Percentiles rank a stretch among this genome's conserved stretches.
phyloP scores from a whole-genome alignment of 2,329 filamentous ascomycete species.

The Sporothrix phasma region DNA sequence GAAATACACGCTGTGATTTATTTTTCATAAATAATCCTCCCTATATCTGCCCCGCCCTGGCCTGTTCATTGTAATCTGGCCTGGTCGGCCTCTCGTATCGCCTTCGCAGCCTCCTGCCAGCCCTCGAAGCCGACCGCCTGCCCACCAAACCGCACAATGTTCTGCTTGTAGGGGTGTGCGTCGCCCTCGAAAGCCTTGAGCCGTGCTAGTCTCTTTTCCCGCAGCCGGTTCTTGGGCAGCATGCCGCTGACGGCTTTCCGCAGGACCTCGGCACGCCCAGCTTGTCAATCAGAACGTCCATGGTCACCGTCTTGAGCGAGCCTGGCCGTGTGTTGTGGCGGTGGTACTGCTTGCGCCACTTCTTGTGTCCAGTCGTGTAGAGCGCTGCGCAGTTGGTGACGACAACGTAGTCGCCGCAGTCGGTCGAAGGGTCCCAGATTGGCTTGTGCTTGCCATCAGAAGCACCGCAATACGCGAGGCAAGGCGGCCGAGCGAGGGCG shows the following conservation, averaged over 20 bases:
- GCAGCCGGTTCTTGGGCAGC: slow-evolving; percentile 90
- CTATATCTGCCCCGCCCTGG: not conserved
- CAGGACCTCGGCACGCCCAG: slow-evolving; percentile 83
- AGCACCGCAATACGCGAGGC: slow-evolving; percentile 77
- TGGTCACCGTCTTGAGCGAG: slow-evolving; percentile 75
- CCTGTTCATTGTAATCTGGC: not conserved
- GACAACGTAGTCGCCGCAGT: slow-evolving; percentile 98
- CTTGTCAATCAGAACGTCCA: slow-evolving; percentile 92
- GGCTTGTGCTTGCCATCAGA: slow-evolving; percentile 98
- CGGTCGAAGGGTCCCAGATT: slow-evolving; percentile 91
- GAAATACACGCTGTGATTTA: slow-evolving; percentile 6
- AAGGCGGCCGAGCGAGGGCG: slow-evolving; percentile 78
- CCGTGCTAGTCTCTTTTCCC: slow-evolving; percentile 76
- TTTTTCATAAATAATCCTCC: not conserved
- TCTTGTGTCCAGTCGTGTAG: slow-evolving; percentile 84
- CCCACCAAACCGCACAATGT: slow-evolving; percentile 65
- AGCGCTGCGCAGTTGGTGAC: slow-evolving; percentile 81
- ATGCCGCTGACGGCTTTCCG: slow-evolving; percentile 90
- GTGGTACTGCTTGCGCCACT: slow-evolving; percentile 91
- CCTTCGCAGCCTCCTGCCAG: slow-evolving; percentile 43
- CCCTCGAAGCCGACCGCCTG: slow-evolving; percentile 43
- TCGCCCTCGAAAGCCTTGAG: slow-evolving; percentile 95
- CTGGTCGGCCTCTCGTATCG: slow-evolving; percentile 33
- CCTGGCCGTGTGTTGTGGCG: slow-evolving; percentile 86
- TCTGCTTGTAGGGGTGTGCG: slow-evolving; percentile 83